A percentile compares a stretch with the other conserved stretches of the same genome.
Conservation (phyloP, 2,329 filamentous ascomycete species). For the Emergomyces orientalis region DNA sequence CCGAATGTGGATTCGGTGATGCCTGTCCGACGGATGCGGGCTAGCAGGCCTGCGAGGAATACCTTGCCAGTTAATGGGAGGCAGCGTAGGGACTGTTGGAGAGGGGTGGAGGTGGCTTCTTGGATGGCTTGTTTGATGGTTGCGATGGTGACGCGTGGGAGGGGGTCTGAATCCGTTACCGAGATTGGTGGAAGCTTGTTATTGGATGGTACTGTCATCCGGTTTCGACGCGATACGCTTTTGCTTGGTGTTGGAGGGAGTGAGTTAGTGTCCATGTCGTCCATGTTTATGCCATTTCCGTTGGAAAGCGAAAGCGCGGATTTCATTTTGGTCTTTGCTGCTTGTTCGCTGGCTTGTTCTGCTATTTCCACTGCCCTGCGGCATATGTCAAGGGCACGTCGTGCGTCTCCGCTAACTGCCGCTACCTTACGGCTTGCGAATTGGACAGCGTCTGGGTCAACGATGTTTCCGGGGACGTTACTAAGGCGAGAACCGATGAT, state of each 20-base stretch:
- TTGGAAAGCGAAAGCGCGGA: constrained; percentile 6
- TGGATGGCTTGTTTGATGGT: constrained; percentile 92
- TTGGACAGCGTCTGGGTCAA: constrained; percentile 86
- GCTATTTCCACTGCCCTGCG: constrained; percentile 89
- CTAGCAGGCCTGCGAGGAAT: constrained; percentile 71
- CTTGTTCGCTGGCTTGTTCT: constrained; percentile 55
- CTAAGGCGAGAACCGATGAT: constrained; percentile 93
- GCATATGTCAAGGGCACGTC: constrained; percentile 89
- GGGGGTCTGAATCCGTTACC: constrained; percentile 22
- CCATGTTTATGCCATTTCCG: constrained; percentile 11
- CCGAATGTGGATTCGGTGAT: constrained; percentile 79
- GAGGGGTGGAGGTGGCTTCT: constrained; percentile 84
- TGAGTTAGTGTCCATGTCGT: constrained; percentile 22
- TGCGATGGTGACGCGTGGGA: constrained; percentile 70
- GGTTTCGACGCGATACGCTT: constrained; percentile 18
- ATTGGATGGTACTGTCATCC: neutral
- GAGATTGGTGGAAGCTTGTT: constrained; percentile 11
- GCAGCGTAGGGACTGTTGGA: constrained; percentile 78
- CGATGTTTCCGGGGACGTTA: constrained; percentile 78
- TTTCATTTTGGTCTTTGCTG: constrained; percentile 11
- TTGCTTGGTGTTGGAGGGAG: constrained; percentile 40
- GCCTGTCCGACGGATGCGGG: constrained; percentile 71
- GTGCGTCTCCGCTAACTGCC: constrained; percentile 87
- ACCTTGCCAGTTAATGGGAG: constrained; percentile 76
- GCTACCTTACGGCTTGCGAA: constrained; percentile 96